Percentiles rank a stretch among this genome's conserved stretches.
Evolutionary conservation across 2,329 filamentous ascomycete genomes (phyloP).

Genomic region (Exophiala sp.): DNA sequence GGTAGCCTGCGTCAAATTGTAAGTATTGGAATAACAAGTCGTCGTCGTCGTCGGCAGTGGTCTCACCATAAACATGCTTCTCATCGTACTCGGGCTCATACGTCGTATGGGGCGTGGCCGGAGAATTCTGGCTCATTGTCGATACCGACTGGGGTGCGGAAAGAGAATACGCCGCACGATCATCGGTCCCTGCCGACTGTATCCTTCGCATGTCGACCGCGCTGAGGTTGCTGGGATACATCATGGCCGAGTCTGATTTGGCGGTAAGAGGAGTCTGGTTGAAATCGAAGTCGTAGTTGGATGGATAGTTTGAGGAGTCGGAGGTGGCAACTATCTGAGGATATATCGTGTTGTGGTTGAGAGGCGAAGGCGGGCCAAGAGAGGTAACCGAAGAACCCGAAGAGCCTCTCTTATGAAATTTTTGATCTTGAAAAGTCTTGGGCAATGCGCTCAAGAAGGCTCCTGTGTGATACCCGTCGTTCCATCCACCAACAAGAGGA

Average conservation of each 20-base stretch:
- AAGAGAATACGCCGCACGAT: conserved; percentile 49
- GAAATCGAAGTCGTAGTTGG: conserved; percentile 35
- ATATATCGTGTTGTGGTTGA: conserved; percentile 34
- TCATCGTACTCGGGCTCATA: conserved; percentile 50
- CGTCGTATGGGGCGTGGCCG: conserved; percentile 54
- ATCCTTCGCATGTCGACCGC: conserved; percentile 57
- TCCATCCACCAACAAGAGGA: conserved; percentile 25
- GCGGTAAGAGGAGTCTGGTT: conserved; percentile 35
- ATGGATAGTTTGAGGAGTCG: conserved; percentile 39
- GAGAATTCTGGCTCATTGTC: conserved; percentile 55
- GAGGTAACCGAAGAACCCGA: conserved; percentile 43
- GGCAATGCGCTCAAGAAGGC: conserved; percentile 26
- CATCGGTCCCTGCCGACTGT: conserved; percentile 44
- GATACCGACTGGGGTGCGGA: conserved; percentile 55
- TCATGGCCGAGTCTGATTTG: conserved; percentile 49
- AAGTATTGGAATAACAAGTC: conserved; percentile 60
- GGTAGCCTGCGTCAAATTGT: conserved; percentile 53
- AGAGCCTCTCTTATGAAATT: conserved; percentile 37
- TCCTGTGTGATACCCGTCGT: conserved; percentile 21
- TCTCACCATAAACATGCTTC: conserved; percentile 53
- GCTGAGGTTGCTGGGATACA: conserved; percentile 45
- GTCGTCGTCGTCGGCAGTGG: conserved; percentile 35
- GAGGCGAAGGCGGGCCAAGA: conserved; percentile 40
- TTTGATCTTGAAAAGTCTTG: conserved; percentile 26
- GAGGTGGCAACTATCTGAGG: conserved; percentile 42